Evolutionary conservation across 108 stramenopile species (phyloP).

Genomic region (Pseudonitzschia multiseries): DNA sequence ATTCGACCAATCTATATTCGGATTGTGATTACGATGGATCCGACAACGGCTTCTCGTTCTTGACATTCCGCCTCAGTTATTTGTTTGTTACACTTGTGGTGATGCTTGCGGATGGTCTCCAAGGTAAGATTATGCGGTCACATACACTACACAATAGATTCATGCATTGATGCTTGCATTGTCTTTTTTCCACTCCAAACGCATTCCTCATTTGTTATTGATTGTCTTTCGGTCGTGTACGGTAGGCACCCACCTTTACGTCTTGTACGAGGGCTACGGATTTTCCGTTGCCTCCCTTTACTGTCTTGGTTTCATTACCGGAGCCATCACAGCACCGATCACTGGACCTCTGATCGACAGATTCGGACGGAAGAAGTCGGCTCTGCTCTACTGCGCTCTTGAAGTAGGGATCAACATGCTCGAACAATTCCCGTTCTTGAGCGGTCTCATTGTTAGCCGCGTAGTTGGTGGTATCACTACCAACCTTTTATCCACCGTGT

Average conservation of each 20-base stretch:
- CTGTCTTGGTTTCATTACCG: conserved; percentile 59
- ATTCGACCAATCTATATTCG: conserved; percentile 16
- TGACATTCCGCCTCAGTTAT: conserved; percentile 50
- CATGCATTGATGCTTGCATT: neutral
- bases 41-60: conserved; percentile 28
- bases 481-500: conserved; percentile 67
- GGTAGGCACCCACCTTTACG: conserved; percentile 66
- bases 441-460: conserved; percentile 64
- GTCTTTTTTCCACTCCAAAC: neutral
- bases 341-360: conserved; percentile 79
- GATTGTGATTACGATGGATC: conserved; percentile 12
- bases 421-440: conserved; percentile 67
- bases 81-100: conserved; percentile 53
- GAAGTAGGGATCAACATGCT: conserved; percentile 66
- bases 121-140: conserved; percentile 64
- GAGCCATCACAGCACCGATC: conserved; percentile 63
- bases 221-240: too few relatives aligned
- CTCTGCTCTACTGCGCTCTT: conserved; percentile 77
- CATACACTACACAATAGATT: too few relatives aligned
- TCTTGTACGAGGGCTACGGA: conserved; percentile 67
- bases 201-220: neutral
- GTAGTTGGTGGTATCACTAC: conserved; percentile 81
- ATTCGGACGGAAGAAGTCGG: conserved; percentile 70
- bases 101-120: conserved; percentile 67
- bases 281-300: conserved; percentile 64